Base-by-base conservation (phyloP, 352 stramenopile genomes). In the Phytophthora brassicae region DNA sequence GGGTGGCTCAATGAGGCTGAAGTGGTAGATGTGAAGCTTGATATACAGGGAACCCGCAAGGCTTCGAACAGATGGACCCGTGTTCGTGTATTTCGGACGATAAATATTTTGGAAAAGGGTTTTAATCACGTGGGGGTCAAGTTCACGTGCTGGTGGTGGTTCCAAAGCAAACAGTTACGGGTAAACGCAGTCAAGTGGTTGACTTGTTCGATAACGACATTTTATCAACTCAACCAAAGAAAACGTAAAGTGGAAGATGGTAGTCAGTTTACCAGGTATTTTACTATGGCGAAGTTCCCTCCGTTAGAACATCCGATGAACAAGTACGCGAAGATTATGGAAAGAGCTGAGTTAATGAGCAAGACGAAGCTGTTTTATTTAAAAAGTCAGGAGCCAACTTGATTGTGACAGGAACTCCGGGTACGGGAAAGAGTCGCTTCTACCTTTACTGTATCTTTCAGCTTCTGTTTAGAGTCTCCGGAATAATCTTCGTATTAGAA, bases 371-470 rank as follows among this genome's bases (percentile, higher is more conserved):
- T 4, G 33, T 49, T n/a, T n/a, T n/a, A 12, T n/a, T 49, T 65
- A 4, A n/a, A n/a, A n/a, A n/a, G n/a, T 20, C n/a, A 19, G 35
- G 3, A 22, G 9, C 23, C 9, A 56, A 9, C 36, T 47, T 65
- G 39, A 1, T 59, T 6, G 57, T 64, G 46, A 68, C 57, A 24
- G 64, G 64, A 33, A 68, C 68, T 64, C 64, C 54, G 45, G 60
- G 61, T 22, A 51, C 22, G 12, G 60, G 56, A 9, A 65, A 64
- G 22, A 74, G 60, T 50, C 45, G 35, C 14, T 67, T 70, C 47
- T 70, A 74, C 31, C 54, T 66, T 16, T 74, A 70, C 23, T 70
- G 56, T 46, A 35, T 60, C 20, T 64, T 68, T 64, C 56, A 52
- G 23, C 56, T 68, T 42, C 7, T 56, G 36, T 23, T 6, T 23